Conservation (phyloP, 345 rosid species). For the Isatis tinctoria region DNA sequence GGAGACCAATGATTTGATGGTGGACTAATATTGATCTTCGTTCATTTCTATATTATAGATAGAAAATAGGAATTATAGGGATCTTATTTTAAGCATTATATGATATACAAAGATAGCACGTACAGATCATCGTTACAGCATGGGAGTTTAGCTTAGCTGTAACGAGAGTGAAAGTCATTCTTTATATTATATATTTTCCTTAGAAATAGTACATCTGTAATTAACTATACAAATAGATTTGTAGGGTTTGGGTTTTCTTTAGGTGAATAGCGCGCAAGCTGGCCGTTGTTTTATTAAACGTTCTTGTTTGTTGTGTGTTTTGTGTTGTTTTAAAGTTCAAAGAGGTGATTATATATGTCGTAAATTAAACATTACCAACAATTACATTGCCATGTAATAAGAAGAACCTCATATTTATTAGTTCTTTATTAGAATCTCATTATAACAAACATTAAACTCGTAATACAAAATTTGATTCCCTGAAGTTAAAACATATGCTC, state of each 20-base stretch:
- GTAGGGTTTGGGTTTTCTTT: constrained; percentile 7
- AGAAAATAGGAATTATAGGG: background rate
- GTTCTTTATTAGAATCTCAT: background rate
- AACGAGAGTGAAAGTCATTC: constrained; percentile 12
- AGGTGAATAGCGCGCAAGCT: background rate
- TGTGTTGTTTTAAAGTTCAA: background rate
- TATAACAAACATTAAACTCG: background rate
- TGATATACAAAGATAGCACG: background rate
- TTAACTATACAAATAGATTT: background rate
- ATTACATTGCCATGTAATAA: background rate
- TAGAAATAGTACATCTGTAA: background rate
- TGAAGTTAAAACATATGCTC: background rate
- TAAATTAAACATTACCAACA: no score
- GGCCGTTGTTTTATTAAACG: background rate
- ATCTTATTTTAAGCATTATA: background rate
- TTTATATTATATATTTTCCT: background rate
- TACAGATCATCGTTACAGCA: constrained; percentile 5
- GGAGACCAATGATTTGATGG: constrained; percentile 8
- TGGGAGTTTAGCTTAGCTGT: constrained; percentile 19
- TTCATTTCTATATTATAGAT: background rate
- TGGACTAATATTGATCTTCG: background rate
- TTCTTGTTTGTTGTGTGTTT: background rate
- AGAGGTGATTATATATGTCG: background rate
- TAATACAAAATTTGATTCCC: background rate
- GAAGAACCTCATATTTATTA: background rate